Evolutionary conservation across 148 eudicot genomes (phyloP).

Genomic region (Dysphania ambrosioides): DNA sequence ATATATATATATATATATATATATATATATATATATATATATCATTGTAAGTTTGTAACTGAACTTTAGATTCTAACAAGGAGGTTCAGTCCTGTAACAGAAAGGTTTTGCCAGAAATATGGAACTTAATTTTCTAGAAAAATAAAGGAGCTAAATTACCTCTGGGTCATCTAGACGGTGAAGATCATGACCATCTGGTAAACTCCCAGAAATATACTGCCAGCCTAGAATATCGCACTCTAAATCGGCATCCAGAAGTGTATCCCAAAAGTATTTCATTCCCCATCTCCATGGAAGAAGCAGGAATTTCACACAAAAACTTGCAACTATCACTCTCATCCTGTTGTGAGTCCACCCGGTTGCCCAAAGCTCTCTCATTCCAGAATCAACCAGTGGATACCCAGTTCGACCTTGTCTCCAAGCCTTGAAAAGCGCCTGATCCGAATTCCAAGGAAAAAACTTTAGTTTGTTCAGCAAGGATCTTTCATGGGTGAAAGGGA

Average conservation of each 20-base stretch:
- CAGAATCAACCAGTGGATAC: slow-evolving; percentile 93
- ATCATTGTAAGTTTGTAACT: too few species aligned
- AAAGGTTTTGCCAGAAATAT: not conserved
- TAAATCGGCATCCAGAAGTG: slow-evolving; percentile 92
- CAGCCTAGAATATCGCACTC: slow-evolving; percentile 96
- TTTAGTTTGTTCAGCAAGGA: slow-evolving; percentile 62
- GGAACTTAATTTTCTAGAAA: not conserved
- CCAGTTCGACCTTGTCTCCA: slow-evolving; percentile 99
- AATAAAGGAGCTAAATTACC: slow-evolving; percentile 35
- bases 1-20: too few species aligned
- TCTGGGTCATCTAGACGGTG: slow-evolving; percentile 85
- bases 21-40: too few species aligned
- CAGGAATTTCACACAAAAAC: slow-evolving; percentile 81
- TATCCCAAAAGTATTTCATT: slow-evolving; percentile 99
- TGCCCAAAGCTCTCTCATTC: slow-evolving; percentile 99
- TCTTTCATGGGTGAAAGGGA: slow-evolving; percentile 89
- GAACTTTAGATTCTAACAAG: not conserved
- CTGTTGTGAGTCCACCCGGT: slow-evolving; percentile 94
- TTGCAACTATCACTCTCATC: slow-evolving; percentile 80
- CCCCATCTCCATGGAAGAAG: slow-evolving; percentile 99
- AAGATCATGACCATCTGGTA: slow-evolving; percentile 94
- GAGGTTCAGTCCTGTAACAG: not conserved
- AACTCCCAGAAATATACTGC: slow-evolving; percentile 97
- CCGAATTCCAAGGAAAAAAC: slow-evolving; percentile 76
- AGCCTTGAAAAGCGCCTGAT: slow-evolving; percentile 65